Evolutionary conservation across 768 basidiomycete genomes (phyloP).

Genomic region (Brasilioporus rufonigricans): DNA sequence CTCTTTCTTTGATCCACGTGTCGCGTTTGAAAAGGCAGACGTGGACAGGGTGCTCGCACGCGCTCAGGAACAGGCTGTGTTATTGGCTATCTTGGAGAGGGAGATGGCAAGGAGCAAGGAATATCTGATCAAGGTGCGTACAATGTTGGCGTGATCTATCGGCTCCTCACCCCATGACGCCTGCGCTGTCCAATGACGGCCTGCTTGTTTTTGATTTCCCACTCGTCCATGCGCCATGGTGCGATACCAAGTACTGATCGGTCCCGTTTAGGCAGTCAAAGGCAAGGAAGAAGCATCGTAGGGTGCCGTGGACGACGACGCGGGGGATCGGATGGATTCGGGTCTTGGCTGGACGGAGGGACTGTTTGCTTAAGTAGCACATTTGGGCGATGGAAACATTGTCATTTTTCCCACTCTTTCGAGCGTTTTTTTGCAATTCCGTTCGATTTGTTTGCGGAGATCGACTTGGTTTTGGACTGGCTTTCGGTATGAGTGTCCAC

Average conservation of each 20-base stretch:
- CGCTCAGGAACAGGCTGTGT: constrained; percentile 46
- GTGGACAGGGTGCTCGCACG: constrained; percentile 57
- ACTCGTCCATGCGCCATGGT: not conserved
- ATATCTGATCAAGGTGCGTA: constrained; percentile 64
- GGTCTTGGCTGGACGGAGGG: not conserved
- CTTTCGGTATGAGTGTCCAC: too few species aligned
- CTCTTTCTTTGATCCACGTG: constrained; percentile 64
- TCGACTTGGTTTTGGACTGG: too few species aligned
- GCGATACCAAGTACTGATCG: not conserved
- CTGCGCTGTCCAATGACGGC: too few species aligned
- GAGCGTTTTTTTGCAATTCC: too few species aligned
- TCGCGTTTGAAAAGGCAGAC: constrained; percentile 56
- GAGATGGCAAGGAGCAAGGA: constrained; percentile 62
- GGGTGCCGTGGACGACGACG: constrained; percentile 29
- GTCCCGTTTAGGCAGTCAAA: constrained; percentile 25
- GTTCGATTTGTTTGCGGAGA: too few species aligned
- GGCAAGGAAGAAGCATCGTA: constrained; percentile 28
- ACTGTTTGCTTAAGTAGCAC: constrained; percentile 15
- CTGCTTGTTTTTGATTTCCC: too few species aligned
- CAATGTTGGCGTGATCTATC: too few species aligned
- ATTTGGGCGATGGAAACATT: too few species aligned
- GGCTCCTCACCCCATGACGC: too few species aligned
- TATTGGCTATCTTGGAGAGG: constrained; percentile 23
- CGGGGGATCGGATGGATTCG: constrained; percentile 21
- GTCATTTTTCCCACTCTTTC: too few species aligned